phyloP scores from a whole-genome alignment of 169 alveolate genomes.

The Plasmodium ovale region DNA sequence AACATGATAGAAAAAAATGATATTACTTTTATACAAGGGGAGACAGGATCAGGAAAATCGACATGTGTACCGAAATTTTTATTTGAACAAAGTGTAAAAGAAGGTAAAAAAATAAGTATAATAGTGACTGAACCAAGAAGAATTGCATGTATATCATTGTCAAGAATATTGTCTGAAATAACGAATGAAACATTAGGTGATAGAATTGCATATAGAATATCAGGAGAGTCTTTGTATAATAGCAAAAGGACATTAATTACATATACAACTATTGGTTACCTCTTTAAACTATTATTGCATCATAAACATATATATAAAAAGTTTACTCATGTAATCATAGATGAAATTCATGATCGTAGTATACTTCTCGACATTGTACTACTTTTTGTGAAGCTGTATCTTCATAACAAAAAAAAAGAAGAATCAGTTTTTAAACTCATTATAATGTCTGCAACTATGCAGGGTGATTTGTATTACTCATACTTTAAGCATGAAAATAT shows the following conservation, averaged over 20 bases:
- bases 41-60: slow-evolving; percentile 93
- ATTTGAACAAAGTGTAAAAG: slow-evolving; percentile 28
- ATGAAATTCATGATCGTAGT: slow-evolving; percentile 94
- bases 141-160: slow-evolving; percentile 90
- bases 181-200: slow-evolving; percentile 85
- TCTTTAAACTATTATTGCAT: slow-evolving; percentile 89
- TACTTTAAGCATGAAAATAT: slow-evolving; percentile 79
- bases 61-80: slow-evolving; percentile 78
- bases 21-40: slow-evolving; percentile 93
- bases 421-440: slow-evolving; percentile 83
- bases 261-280: slow-evolving; percentile 92
- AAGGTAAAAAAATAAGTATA: slow-evolving; percentile 74
- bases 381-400: slow-evolving; percentile 33
- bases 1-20: slow-evolving; percentile 85
- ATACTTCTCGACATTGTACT: slow-evolving; percentile 87
- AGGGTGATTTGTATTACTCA: slow-evolving; percentile 84
- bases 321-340: slow-evolving; percentile 89
- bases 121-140: slow-evolving; percentile 90
- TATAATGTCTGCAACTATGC: slow-evolving; percentile 93
- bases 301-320: slow-evolving; percentile 79
- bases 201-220: slow-evolving; percentile 91
- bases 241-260: slow-evolving; percentile 87
- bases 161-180: slow-evolving; percentile 86
- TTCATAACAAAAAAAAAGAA: slow-evolving; percentile 27
- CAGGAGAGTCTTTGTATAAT: slow-evolving; percentile 79